Base-by-base conservation (phyloP, 495 filamentous ascomycete species). In the Umbilicaria muhlenbergii region DNA sequence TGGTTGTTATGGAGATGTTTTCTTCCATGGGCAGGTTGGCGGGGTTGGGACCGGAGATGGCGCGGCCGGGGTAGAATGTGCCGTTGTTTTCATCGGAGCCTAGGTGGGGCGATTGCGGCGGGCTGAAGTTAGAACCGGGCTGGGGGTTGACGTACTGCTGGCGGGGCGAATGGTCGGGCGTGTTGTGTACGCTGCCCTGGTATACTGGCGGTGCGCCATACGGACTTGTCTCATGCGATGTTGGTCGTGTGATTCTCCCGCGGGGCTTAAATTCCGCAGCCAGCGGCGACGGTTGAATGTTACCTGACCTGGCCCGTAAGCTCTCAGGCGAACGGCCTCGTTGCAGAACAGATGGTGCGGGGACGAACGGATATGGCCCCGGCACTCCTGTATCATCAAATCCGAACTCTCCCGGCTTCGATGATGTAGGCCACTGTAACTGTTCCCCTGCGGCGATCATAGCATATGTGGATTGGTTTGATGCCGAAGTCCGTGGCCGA, bases 261-360 rank as follows among this genome's bases (percentile, higher is more conserved):
- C 24, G 24, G 8, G 24, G 24, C 5, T 28, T 6, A 8, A 62
- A 47, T 18, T 70, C 66, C 0, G 50, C 51, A 6, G 58, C 49
- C 12, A 67, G 44, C 1, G 65, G 61, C 5, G 64, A 65, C 0
- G 55, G 50, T 34, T 54, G 56, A 11, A 52, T 19, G 43, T 60
- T 57, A 34, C 53, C 55, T 39, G 46, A 43, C 21, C 56, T 44
- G 32, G 48, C 51, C 34, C 57, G 46, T 6, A 66, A 45, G 12
- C 62, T 63, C 34, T 68, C 64, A 1, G 41, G 51, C 14, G 66
- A 66, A n/a, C 55, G 45, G 19, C 58, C 60, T 41, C 53, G 56
- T 19, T 57, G 58, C 21, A 63, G 17, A 13, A 45, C 44, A n/a
- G 38, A 36, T 45, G 44, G 42, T 36, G 40, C 14, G 38, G 51